Evolutionary conservation across 164 flowering plant species (phyloP).

Genomic region (Umbilicus rupestris): DNA sequence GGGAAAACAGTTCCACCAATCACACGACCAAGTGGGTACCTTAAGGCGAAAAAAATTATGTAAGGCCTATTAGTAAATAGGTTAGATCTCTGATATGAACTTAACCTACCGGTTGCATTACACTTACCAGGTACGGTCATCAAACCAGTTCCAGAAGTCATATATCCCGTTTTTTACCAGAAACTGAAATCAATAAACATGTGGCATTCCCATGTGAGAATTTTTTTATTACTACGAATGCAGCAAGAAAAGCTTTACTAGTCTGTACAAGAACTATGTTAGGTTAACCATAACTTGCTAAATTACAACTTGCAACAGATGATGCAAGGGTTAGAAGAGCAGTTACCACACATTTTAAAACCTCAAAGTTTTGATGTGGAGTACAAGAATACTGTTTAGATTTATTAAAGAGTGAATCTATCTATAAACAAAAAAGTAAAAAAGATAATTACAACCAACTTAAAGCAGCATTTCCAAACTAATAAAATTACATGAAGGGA

Average conservation of each 20-base stretch:
- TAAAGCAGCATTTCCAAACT: neutral
- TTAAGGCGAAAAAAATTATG: constrained; percentile 18
- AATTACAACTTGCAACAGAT: no score
- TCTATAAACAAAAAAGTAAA: neutral
- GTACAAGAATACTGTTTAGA: neutral
- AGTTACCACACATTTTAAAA: neutral
- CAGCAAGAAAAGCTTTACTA: no score
- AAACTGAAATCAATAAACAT: constrained; percentile 51
- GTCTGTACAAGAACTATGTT: no score
- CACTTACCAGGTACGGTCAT: constrained; percentile 94
- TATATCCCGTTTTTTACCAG: constrained; percentile 88
- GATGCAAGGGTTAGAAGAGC: no score
- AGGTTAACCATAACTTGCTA: no score
- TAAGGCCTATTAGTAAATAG: neutral
- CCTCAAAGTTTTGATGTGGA: neutral
- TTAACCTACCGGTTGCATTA: neutral
- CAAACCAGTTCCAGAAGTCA: constrained; percentile 99
- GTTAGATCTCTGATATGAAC: neutral
- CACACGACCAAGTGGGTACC: constrained; percentile 99
- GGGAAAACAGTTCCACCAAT: constrained; percentile 99
- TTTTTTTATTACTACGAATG: neutral
- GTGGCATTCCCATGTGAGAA: neutral
- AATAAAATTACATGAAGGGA: neutral
- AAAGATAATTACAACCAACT: neutral
- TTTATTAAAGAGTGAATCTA: neutral